Percentiles rank a stretch among this genome's conserved stretches.
phyloP scores from a whole-genome alignment of 129 eudicot species.

The Flaveria robusta region DNA sequence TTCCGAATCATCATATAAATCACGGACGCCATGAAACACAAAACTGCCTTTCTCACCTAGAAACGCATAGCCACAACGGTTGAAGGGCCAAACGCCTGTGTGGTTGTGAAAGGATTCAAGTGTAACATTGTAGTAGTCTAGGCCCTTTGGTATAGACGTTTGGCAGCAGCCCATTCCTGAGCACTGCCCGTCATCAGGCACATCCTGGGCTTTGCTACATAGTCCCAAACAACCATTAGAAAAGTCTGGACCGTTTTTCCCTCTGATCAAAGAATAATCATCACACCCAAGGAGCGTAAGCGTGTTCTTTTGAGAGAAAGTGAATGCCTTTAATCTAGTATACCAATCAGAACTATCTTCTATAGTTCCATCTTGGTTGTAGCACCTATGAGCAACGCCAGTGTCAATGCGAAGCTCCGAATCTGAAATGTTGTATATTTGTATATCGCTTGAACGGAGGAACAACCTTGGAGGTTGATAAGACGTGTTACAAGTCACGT shows the following conservation, averaged over 20 bases:
- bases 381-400: neutral
- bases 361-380: neutral
- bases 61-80: conserved; percentile 38
- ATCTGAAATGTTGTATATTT: neutral
- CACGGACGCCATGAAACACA: conserved; percentile 18
- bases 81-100: conserved; percentile 12
- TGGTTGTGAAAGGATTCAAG: neutral
- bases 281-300: conserved; percentile 25
- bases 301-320: conserved; percentile 13
- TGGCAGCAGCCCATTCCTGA: conserved; percentile 46
- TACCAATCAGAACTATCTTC: neutral
- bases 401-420: neutral
- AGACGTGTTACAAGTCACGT: conserved; percentile 32
- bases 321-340: neutral
- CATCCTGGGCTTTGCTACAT: neutral
- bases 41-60: conserved; percentile 36
- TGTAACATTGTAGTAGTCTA: neutral
- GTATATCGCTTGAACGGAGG: neutral
- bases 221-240: neutral
- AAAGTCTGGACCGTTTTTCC: neutral
- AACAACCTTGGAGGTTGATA: conserved; percentile 25
- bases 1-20: neutral
- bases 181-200: conserved; percentile 27
- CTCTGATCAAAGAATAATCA: conserved; percentile 5
- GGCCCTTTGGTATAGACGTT: conserved; percentile 34